Base-by-base conservation (phyloP, 768 basidiomycete genomes). In the Mycena alexandri region DNA sequence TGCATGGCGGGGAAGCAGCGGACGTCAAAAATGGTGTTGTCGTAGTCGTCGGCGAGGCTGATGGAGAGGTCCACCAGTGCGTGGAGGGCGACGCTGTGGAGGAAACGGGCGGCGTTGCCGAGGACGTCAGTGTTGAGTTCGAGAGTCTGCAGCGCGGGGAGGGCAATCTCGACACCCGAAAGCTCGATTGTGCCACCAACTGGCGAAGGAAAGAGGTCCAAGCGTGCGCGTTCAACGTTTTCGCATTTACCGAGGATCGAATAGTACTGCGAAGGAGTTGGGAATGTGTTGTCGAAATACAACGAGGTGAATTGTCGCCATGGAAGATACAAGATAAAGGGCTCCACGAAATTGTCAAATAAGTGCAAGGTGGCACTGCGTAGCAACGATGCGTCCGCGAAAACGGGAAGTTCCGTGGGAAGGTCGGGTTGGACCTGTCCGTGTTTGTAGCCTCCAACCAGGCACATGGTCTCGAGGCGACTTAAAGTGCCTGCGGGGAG, bases 51-150 rank as follows among this genome's bases (percentile, higher is more conserved):
- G 6, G 53, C 14, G 16, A 54, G 19, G 19, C 34, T 54, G 53
- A 54, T n/a, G 5, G 19, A 10, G 9, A 54, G 53, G 6, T 54
- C 53, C 8, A 54, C 53, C 9, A 54, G 53, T 2, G 34, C 21
- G 13, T 36, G 17, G 34, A 54, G 53, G 4, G 34, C 53, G 33
- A 54, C n/a, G 34, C 53, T 38, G 3, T 54, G 53, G n/a, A 54
- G 17, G 13, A 54, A 54, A 1, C 53, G 53, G 10, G 53, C 53
- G 12, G 53, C 53, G 19, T 54, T 38, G 19, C 53, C 53, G 3
- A 54, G 53, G 53, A 54, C 53, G n/a, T 54, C 53, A 0, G 34
- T 54, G 53, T 54, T 54, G 53, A 54, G 38, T n/a, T 54, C 53
- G 34, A 54, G 53, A 6, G 36, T 10, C 6, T 16, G 53, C 9